Evolutionary conservation across 2,329 filamentous ascomycete species (phyloP).

Genomic region (Beauveria pseudobassiana): DNA sequence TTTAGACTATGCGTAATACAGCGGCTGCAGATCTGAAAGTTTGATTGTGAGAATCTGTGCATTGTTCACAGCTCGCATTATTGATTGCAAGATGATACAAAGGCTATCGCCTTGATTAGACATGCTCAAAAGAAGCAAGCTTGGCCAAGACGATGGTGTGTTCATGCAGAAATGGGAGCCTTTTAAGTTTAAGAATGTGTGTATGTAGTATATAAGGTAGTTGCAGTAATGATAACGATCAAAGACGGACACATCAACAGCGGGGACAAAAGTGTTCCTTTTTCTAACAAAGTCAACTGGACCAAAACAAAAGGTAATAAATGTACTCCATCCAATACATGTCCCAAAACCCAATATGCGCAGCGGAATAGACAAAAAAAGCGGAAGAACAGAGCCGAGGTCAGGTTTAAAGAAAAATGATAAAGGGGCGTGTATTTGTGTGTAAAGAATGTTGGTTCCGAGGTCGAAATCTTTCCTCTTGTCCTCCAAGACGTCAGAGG

Average conservation of each 20-base stretch:
- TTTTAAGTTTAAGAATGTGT: not conserved
- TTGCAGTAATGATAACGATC: not conserved
- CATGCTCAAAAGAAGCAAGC: too few relatives aligned
- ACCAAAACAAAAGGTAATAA: conserved; percentile 13
- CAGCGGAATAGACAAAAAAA: conserved; percentile 15
- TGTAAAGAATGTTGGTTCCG: conserved; percentile 12
- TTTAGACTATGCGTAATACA: too few relatives aligned
- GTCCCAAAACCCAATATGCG: conserved; percentile 19
- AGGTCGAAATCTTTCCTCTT: conserved; percentile 21
- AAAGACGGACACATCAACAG: not conserved
- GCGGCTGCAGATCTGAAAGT: too few relatives aligned
- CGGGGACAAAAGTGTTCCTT: conserved; percentile 14
- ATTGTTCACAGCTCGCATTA: too few relatives aligned
- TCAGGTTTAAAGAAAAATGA: conserved; percentile 8
- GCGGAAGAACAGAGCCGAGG: conserved; percentile 9
- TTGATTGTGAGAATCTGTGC: too few relatives aligned
- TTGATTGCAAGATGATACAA: too few relatives aligned
- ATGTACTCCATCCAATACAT: conserved; percentile 36
- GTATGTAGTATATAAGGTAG: conserved; percentile 7
- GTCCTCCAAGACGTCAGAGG: conserved; percentile 25
- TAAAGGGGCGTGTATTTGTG: not conserved
- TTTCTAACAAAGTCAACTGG: conserved; percentile 17
- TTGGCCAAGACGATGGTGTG: too few relatives aligned
- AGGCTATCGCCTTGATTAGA: too few relatives aligned
- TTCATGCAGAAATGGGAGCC: not conserved